Conservation (phyloP, 2,329 filamentous ascomycete species). For the Colletotrichum echinochloae region DNA sequence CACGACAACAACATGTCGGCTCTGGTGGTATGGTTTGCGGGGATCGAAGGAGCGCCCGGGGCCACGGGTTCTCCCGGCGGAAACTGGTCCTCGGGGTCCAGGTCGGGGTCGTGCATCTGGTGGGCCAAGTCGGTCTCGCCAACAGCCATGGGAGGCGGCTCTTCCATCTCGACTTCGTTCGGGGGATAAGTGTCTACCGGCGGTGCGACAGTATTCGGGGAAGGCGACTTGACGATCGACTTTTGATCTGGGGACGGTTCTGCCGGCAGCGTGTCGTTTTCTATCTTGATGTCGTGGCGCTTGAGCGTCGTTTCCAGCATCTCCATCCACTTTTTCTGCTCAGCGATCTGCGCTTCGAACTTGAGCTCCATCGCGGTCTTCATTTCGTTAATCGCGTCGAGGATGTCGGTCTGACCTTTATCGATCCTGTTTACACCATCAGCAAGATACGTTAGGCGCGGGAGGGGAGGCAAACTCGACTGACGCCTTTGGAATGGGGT, state of each 20-base stretch:
- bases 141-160: constrained; percentile 45
- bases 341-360: constrained; percentile 14
- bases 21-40: constrained; percentile 89
- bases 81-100: constrained; percentile 57
- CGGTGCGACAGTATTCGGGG: constrained; percentile 5
- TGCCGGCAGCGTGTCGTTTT: constrained; percentile 16
- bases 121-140: constrained; percentile 42
- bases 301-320: constrained; percentile 21
- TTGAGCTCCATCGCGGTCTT: constrained; percentile 41
- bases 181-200: constrained; percentile 5
- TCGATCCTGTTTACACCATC: constrained; percentile 60
- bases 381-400: constrained; percentile 62
- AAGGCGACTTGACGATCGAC: constrained; percentile 17
- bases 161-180: not conserved
- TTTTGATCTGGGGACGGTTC: constrained; percentile 12
- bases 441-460: constrained; percentile 50
- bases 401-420: constrained; percentile 70
- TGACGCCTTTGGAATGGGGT: constrained; percentile 91
- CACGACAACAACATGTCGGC: constrained; percentile 84
- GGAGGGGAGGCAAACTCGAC: constrained; percentile 52
- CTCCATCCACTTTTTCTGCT: constrained; percentile 18
- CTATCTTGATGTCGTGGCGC: constrained; percentile 34
- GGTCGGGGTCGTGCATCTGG: constrained; percentile 53
- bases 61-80: constrained; percentile 62
- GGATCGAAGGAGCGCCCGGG: constrained; percentile 76